Evolutionary conservation across 768 basidiomycete genomes (phyloP).

Genomic region (Lactarius sanguifluus): DNA sequence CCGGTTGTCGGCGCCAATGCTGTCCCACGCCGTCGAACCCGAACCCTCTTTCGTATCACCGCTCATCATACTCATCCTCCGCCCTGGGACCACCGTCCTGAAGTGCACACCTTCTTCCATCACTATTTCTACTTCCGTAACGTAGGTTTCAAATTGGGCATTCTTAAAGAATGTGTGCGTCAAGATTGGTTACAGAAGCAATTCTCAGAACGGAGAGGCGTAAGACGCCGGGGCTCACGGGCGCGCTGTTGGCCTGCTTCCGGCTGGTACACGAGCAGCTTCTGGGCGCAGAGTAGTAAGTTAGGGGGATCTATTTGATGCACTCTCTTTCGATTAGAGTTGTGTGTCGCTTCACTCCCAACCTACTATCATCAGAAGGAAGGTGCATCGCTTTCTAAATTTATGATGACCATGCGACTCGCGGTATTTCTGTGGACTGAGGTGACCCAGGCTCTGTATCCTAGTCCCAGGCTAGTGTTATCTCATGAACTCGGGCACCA

Average conservation of each 20-base stretch:
- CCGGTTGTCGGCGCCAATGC: neutral
- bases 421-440: neutral
- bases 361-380: neutral
- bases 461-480: neutral
- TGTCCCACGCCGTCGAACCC: conserved; percentile 15
- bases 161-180: conserved; percentile 4
- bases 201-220: conserved; percentile 10
- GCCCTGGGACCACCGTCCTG: neutral
- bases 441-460: neutral
- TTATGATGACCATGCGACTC: neutral
- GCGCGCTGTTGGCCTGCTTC: neutral
- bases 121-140: conserved; percentile 13
- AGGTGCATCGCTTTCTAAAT: neutral
- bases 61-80: neutral
- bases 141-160: neutral
- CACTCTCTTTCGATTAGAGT: neutral
- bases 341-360: neutral
- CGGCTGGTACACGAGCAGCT: neutral
- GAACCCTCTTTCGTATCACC: conserved; percentile 8
- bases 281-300: too few relatives aligned
- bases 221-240: too few relatives aligned
- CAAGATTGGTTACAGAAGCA: conserved; percentile 5
- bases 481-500: neutral
- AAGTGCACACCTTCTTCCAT: conserved; percentile 17
- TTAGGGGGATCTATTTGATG: neutral